These are phyloP conservation scores for Debaryomycetaceae sp. DNA, from an alignment of 1,139 yeast species.

Conservation along the genomic window DNA sequence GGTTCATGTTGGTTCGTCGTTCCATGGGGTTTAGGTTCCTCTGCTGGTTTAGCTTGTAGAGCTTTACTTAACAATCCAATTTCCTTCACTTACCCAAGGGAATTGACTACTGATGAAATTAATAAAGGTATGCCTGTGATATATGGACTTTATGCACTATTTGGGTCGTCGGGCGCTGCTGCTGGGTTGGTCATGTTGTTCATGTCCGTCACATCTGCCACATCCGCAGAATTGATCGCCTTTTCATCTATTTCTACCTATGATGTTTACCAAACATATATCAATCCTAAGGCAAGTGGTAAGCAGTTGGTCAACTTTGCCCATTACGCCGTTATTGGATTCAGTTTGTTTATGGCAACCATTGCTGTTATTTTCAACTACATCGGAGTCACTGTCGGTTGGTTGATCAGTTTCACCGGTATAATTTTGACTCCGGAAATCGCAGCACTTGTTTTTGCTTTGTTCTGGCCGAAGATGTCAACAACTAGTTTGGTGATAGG, in stretches of 20 bases:
- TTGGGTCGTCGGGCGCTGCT: conserved; percentile 32
- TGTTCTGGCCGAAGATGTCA: conserved; percentile 50
- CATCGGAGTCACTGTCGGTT: conserved; percentile 22
- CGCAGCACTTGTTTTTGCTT: conserved; percentile 28
- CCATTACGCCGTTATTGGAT: conserved; percentile 20
- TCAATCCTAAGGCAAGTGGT: conserved; percentile 30
- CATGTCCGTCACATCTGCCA: conserved; percentile 35
- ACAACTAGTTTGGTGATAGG: conserved; percentile 38
- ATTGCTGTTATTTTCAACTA: conserved; percentile 24
- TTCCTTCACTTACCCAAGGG: conserved; percentile 56
- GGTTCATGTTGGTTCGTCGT: conserved; percentile 34
- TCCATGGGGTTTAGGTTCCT: conserved; percentile 35
- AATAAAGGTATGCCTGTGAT: conserved; percentile 41
- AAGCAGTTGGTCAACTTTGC: conserved; percentile 22
- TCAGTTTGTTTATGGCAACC: conserved; percentile 24
- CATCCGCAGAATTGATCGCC: conserved; percentile 35
- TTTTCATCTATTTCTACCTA: conserved; percentile 32
- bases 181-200: conserved; percentile 30
- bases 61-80: conserved; percentile 1
- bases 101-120: conserved; percentile 63
- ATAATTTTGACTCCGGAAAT: conserved; percentile 32
- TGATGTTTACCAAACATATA: conserved; percentile 27
- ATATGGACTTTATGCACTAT: conserved; percentile 14
- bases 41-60: conserved; percentile 4
- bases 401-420: conserved; percentile 32